These are phyloP conservation scores for Orbilia blumenaviensis DNA, from an alignment of 2,329 filamentous ascomycete species.

Conservation along the genomic window DNA sequence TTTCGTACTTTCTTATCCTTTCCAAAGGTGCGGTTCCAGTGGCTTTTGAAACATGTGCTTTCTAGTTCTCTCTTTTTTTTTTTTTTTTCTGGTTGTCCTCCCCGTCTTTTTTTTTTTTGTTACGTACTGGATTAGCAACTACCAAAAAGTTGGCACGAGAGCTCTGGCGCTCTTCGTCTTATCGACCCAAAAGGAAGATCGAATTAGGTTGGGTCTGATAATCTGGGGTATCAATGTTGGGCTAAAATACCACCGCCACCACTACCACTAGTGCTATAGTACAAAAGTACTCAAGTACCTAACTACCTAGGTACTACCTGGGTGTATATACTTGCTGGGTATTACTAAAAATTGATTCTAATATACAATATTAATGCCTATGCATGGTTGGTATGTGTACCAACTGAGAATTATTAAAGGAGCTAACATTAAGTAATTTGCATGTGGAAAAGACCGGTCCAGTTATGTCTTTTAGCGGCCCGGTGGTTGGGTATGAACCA, in stretches of 20 bases:
- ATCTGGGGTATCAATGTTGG: constrained; percentile 46
- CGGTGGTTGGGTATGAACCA: not conserved
- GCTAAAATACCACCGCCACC: too few relatives aligned
- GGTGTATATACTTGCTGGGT: too few relatives aligned
- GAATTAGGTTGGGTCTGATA: not conserved
- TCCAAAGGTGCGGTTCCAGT: not conserved
- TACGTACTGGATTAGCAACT: constrained; percentile 50
- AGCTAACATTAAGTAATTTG: not conserved
- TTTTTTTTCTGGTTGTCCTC: constrained; percentile 2
- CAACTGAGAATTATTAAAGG: not conserved
- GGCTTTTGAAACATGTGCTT: constrained; percentile 25
- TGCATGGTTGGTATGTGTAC: not conserved
- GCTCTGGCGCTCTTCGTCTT: constrained; percentile 52
- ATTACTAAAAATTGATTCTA: not conserved
- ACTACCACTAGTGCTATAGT: too few relatives aligned
- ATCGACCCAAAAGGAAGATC: constrained; percentile 21
- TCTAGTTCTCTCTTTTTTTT: too few relatives aligned
- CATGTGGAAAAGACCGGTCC: not conserved
- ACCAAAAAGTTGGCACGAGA: constrained; percentile 23
- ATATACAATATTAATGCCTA: not conserved
- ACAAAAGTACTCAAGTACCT: too few relatives aligned
- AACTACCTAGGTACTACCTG: not conserved
- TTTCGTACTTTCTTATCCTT: not conserved
- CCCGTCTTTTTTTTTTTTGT: not conserved
- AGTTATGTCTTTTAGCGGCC: too few relatives aligned